These are phyloP conservation scores for Euphorbia pulcherrima DNA, from an alignment of 345 rosid species.

Conservation along the genomic window DNA sequence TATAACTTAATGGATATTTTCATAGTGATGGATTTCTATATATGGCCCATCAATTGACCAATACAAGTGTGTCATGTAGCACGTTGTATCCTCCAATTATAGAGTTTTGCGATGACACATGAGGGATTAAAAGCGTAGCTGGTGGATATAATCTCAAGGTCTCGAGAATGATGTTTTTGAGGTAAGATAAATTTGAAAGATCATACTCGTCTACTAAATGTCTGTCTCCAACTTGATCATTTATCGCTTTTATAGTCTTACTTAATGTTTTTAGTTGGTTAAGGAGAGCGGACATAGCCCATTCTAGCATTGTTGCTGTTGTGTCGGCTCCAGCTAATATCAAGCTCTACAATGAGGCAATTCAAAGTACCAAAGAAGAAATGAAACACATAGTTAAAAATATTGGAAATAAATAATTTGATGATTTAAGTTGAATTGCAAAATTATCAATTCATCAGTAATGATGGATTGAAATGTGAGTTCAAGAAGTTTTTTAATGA, in stretches of 20 bases:
- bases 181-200: constrained; percentile 31
- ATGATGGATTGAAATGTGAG: too few relatives aligned
- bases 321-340: constrained; percentile 49
- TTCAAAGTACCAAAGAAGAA: background rate
- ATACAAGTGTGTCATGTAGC: constrained; percentile 40
- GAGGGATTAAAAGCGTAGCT: constrained; percentile 45
- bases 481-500: too few relatives aligned
- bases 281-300: constrained; percentile 47
- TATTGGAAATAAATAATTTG: too few relatives aligned
- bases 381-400: background rate
- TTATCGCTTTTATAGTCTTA: constrained; percentile 35
- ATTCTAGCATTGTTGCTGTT: constrained; percentile 46
- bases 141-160: constrained; percentile 41
- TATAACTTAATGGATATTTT: constrained; percentile 41
- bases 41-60: constrained; percentile 51
- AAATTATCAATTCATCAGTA: too few relatives aligned
- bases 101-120: constrained; percentile 39
- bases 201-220: constrained; percentile 40
- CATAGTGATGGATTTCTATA: constrained; percentile 44
- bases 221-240: constrained; percentile 31
- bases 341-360: background rate
- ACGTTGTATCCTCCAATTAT: constrained; percentile 37
- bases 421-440: too few relatives aligned
- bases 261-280: constrained; percentile 33
- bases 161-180: constrained; percentile 38